Conservation (phyloP, 192 early-diverging fungal species). For the Spizellomyces sp. region DNA sequence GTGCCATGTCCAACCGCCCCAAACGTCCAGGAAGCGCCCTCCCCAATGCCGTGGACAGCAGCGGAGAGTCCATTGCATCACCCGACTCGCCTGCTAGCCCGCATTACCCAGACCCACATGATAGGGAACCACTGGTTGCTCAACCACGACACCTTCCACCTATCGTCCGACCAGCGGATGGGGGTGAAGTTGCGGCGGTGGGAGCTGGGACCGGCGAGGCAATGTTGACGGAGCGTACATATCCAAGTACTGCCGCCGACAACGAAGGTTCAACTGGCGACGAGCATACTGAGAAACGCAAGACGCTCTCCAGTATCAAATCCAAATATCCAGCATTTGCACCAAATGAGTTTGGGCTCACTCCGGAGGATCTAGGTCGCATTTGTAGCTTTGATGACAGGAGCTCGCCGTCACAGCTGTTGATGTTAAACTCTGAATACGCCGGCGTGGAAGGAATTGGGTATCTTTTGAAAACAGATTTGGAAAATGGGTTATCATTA, state of each 20-base stretch:
- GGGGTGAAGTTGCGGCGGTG: background rate
- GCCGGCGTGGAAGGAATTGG: slow-evolving; percentile 59
- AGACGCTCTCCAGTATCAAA: background rate
- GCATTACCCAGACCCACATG: background rate
- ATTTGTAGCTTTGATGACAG: slow-evolving; percentile 57
- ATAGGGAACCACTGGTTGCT: background rate
- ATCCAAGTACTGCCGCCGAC: background rate
- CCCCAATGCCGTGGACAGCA: slow-evolving; percentile 30
- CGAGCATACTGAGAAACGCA: too few relatives aligned
- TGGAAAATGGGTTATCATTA: slow-evolving; percentile 44
- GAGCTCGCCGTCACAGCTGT: slow-evolving; percentile 33
- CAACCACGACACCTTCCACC: slow-evolving; percentile 17
- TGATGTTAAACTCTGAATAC: slow-evolving; percentile 40
- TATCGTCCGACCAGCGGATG: background rate
- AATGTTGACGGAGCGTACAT: background rate
- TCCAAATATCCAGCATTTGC: background rate
- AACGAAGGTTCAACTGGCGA: background rate
- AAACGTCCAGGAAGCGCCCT: background rate
- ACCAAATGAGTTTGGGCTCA: slow-evolving; percentile 32
- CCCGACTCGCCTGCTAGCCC: background rate
- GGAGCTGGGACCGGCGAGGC: background rate
- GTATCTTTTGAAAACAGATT: slow-evolving; percentile 39
- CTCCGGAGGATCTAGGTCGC: slow-evolving; percentile 43
- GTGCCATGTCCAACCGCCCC: background rate
- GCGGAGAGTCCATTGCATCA: slow-evolving; percentile 17